Evolutionary conservation across 2,329 filamentous ascomycete genomes (phyloP).

Genomic region (Xylaria sp.): DNA sequence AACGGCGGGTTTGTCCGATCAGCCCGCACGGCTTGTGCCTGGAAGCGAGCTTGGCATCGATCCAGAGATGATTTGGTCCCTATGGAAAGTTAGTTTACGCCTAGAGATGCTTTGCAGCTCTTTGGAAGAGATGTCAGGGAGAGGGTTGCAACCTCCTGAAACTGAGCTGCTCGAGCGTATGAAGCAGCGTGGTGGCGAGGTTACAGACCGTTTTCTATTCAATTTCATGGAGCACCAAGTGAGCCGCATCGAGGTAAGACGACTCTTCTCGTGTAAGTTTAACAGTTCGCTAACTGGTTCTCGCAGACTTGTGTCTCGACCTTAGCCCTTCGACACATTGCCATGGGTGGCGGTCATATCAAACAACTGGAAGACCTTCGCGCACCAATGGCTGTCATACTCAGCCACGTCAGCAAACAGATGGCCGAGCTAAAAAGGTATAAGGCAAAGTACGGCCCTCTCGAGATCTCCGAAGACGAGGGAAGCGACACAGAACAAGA

Average conservation of each 20-base stretch:
- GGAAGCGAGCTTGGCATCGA: slow-evolving; percentile 79
- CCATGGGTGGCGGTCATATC: slow-evolving; percentile 73
- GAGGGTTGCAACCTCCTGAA: slow-evolving; percentile 80
- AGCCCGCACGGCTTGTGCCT: slow-evolving; percentile 70
- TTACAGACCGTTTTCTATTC: slow-evolving; percentile 87
- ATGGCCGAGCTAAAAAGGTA: slow-evolving; percentile 73
- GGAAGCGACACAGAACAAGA: slow-evolving; percentile 54
- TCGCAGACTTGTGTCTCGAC: slow-evolving; percentile 82
- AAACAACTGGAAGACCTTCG: slow-evolving; percentile 76
- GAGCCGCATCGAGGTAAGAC: slow-evolving; percentile 89
- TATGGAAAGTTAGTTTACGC: slow-evolving; percentile 89
- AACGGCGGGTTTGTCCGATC: slow-evolving; percentile 56
- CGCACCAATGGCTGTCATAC: slow-evolving; percentile 79
- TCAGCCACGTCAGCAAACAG: slow-evolving; percentile 70
- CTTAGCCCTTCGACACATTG: slow-evolving; percentile 81
- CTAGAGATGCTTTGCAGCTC: slow-evolving; percentile 93
- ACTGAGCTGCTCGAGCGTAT: slow-evolving; percentile 81
- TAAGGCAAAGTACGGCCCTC: slow-evolving; percentile 63
- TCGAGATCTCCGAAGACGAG: slow-evolving; percentile 51
- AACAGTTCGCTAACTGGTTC: slow-evolving; percentile 41
- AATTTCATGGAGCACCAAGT: slow-evolving; percentile 96
- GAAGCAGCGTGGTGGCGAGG: slow-evolving; percentile 77
- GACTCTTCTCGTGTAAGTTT: slow-evolving; percentile 16
- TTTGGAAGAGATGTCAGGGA: slow-evolving; percentile 76
- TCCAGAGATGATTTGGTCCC: slow-evolving; percentile 84